phyloP scores from a whole-genome alignment of 1,284 basidiomycete species.

The Pseudozyma sp. region DNA sequence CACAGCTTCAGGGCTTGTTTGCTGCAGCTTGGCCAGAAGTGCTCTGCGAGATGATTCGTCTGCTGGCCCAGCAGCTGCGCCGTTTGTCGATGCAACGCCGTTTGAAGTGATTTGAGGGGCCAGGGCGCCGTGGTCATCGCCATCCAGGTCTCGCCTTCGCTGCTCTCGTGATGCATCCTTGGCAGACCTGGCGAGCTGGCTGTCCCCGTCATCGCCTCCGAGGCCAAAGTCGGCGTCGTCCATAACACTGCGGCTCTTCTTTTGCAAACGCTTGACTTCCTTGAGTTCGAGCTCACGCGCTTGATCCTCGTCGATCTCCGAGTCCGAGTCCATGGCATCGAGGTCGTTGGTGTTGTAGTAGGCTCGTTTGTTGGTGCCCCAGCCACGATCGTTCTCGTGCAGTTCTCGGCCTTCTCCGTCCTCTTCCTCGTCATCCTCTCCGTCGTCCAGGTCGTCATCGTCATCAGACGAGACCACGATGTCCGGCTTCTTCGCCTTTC shows the following conservation, averaged over 20 bases:
- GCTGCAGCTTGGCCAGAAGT: conserved; percentile 80
- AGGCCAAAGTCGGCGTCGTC: conserved; percentile 86
- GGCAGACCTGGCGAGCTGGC: conserved; percentile 44
- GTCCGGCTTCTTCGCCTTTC: conserved; percentile 32
- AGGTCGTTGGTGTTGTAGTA: conserved; percentile 66
- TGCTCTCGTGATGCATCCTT: conserved; percentile 56
- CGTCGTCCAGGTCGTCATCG: conserved; percentile 69
- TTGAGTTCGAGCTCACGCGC: conserved; percentile 79
- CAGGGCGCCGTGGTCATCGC: conserved; percentile 8
- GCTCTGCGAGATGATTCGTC: conserved; percentile 57
- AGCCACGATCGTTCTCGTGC: conserved; percentile 72
- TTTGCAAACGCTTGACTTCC: conserved; percentile 84
- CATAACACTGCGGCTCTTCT: conserved; percentile 79
- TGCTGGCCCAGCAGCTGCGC: background rate
- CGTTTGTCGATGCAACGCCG: background rate
- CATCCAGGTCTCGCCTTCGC: conserved; percentile 57
- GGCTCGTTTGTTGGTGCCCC: conserved; percentile 65
- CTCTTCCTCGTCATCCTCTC: conserved; percentile 74
- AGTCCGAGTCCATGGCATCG: conserved; percentile 64
- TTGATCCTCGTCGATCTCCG: conserved; percentile 69
- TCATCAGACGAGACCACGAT: conserved; percentile 45
- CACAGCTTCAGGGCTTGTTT: conserved; percentile 79
- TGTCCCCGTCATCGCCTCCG: conserved; percentile 72
- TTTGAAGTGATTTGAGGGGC: background rate
- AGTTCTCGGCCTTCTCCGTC: conserved; percentile 70